Evolutionary conservation across 495 filamentous ascomycete genomes (phyloP).

Genomic region (Aspergillus leporis): DNA sequence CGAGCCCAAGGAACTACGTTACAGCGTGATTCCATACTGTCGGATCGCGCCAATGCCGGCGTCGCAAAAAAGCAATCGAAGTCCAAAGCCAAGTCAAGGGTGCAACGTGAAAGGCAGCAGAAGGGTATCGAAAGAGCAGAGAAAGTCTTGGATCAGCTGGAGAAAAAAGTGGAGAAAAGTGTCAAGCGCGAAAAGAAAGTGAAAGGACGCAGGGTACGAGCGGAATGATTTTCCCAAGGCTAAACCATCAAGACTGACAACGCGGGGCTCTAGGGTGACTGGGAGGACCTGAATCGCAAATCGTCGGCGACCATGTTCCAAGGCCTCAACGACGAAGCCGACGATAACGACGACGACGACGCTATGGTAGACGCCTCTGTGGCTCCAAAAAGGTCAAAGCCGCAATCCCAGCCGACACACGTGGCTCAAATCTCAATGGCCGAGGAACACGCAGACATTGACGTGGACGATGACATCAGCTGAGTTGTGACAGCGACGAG

Average conservation of each 20-base stretch:
- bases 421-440: conserved; percentile 16
- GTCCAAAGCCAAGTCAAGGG: conserved; percentile 58
- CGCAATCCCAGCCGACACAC: conserved; percentile 17
- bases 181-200: conserved; percentile 59
- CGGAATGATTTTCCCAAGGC: neutral
- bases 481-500: conserved; percentile 28
- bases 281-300: conserved; percentile 46
- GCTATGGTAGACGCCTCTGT: conserved; percentile 36
- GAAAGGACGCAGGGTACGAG: conserved; percentile 43
- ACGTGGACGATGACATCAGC: conserved; percentile 47
- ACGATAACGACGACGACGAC: conserved; percentile 27
- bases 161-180: conserved; percentile 70
- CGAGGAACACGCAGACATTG: conserved; percentile 27
- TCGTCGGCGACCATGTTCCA: conserved; percentile 25
- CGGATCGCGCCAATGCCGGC: conserved; percentile 57
- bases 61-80: conserved; percentile 67
- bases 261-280: conserved; percentile 33
- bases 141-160: conserved; percentile 64
- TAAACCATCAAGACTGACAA: conserved; percentile 21
- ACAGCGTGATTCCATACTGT: conserved; percentile 60
- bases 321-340: conserved; percentile 30
- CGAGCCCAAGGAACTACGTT: conserved; percentile 52
- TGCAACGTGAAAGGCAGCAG: conserved; percentile 66
- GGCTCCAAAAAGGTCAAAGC: conserved; percentile 19
- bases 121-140: conserved; percentile 75